A percentile compares a stretch with the other conserved stretches of the same genome.
Conservation (phyloP, 495 filamentous ascomycete genomes). For the Penicillium malachiteum region DNA sequence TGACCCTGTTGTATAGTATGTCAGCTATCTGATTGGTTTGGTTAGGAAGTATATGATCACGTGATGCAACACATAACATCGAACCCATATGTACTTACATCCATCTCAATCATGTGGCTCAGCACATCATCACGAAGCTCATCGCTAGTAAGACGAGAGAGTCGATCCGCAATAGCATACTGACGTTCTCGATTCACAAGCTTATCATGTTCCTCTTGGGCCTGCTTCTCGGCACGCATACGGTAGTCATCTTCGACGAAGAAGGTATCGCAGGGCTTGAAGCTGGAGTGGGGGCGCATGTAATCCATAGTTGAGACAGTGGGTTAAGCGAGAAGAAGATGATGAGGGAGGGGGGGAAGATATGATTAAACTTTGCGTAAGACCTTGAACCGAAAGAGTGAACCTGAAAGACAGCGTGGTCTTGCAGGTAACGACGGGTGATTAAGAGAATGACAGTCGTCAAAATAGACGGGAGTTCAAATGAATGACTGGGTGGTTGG, state of each 20-base stretch:
- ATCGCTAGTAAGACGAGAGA: conserved; percentile 76
- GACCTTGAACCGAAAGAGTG: conserved; percentile 23
- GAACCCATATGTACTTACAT: conserved; percentile 56
- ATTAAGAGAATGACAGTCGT: conserved; percentile 57
- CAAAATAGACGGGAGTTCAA: conserved; percentile 36
- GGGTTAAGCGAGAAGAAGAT: neutral
- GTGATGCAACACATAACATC: neutral
- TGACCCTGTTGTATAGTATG: conserved; percentile 57
- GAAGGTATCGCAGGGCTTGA: conserved; percentile 69
- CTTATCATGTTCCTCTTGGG: conserved; percentile 64
- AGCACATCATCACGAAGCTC: conserved; percentile 93
- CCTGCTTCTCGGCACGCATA: conserved; percentile 32
- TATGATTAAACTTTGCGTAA: conserved; percentile 22
- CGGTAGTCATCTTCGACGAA: conserved; percentile 80
- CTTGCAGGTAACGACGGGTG: conserved; percentile 47
- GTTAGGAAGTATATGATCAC: neutral
- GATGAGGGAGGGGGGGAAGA: conserved; percentile 1
- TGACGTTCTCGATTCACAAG: conserved; percentile 73
- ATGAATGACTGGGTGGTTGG: conserved; percentile 60
- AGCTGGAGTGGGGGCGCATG: conserved; percentile 51
- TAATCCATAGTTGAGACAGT: conserved; percentile 64
- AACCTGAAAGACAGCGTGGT: conserved; percentile 30
- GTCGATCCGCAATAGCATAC: conserved; percentile 79
- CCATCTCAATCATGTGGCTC: conserved; percentile 92
- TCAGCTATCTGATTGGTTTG: conserved; percentile 11